Percentiles rank a stretch among this genome's conserved stretches.
Evolutionary conservation across 805 yeast species (phyloP).

Genomic region (Ogataea angusta): DNA sequence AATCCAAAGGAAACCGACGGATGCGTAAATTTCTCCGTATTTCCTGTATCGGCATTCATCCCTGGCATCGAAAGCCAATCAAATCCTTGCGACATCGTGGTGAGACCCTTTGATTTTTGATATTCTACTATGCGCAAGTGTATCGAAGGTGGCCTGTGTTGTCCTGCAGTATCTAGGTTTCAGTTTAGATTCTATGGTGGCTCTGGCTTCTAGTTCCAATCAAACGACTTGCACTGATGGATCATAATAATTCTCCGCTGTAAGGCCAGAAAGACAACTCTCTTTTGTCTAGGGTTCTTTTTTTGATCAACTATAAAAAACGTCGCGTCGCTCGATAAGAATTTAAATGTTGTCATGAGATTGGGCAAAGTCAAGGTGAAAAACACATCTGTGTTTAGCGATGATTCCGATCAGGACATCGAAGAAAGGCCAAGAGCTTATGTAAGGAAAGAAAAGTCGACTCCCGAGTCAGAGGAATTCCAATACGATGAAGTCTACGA

Average conservation of each 20-base stretch:
- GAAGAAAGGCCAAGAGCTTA: not conserved
- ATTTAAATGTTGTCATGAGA: conserved; percentile 1
- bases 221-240: not conserved
- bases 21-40: conserved; percentile 30
- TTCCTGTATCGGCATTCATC: conserved; percentile 5
- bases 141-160: not conserved
- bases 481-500: conserved; percentile 50
- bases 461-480: conserved; percentile 18
- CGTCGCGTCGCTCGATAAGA: conserved; percentile 9
- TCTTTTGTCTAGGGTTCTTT: conserved; percentile 7
- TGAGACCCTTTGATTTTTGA: not conserved
- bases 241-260: conserved; percentile 3
- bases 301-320: not conserved
- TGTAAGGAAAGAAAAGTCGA: not conserved
- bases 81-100: conserved; percentile 20
- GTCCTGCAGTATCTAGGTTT: not conserved
- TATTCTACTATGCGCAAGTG: conserved; percentile 6
- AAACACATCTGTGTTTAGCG: conserved; percentile 3
- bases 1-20: conserved; percentile 52
- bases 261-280: conserved; percentile 1
- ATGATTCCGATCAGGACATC: conserved; percentile 1
- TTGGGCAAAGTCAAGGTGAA: conserved; percentile 6
- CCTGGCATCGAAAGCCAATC: conserved; percentile 25
- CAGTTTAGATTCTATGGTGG: not conserved
- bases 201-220: not conserved